phyloP scores from a whole-genome alignment of 139 green algal genomes.

The Spirogloea muscicola region DNA sequence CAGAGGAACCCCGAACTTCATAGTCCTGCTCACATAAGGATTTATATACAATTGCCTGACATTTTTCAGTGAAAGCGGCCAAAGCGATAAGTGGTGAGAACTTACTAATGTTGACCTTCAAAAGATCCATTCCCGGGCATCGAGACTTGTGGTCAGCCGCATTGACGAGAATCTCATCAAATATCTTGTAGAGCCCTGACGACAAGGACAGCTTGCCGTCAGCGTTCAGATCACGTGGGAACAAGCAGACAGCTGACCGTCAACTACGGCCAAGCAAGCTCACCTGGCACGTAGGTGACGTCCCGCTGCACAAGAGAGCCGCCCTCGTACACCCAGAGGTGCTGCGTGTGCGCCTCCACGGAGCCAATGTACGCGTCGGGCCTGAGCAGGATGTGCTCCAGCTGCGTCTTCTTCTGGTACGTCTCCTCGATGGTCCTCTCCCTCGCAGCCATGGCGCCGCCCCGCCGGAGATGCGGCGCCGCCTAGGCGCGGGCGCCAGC shows the following conservation, averaged over 20 bases:
- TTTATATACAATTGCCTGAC: neutral
- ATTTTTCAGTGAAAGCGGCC: neutral
- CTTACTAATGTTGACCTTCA: constrained; percentile 62
- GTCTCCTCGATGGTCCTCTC: constrained; percentile 86
- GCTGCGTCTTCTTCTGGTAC: constrained; percentile 97
- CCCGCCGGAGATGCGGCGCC: too few relatives aligned
- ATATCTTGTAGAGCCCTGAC: constrained; percentile 99
- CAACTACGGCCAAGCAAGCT: too few relatives aligned
- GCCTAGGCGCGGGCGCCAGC: too few relatives aligned
- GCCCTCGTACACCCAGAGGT: constrained; percentile 87
- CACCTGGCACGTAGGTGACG: constrained; percentile 78
- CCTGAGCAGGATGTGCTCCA: constrained; percentile 97
- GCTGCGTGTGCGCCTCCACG: constrained; percentile 79
- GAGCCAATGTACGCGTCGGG: constrained; percentile 95
- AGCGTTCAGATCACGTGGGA: too few relatives aligned
- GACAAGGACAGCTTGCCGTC: too few relatives aligned
- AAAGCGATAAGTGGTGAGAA: neutral
- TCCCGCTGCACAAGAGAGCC: constrained; percentile 60
- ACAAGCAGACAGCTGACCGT: too few relatives aligned
- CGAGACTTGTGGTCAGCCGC: constrained; percentile 97
- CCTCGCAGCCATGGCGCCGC: too few relatives aligned
- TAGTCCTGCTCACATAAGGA: neutral
- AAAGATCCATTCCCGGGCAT: constrained; percentile 84
- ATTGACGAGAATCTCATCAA: constrained; percentile 99
- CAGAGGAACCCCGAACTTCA: neutral